Evolutionary conservation across 2,329 filamentous ascomycete species (phyloP).

Genomic region (Sporothrix euskadiensis): DNA sequence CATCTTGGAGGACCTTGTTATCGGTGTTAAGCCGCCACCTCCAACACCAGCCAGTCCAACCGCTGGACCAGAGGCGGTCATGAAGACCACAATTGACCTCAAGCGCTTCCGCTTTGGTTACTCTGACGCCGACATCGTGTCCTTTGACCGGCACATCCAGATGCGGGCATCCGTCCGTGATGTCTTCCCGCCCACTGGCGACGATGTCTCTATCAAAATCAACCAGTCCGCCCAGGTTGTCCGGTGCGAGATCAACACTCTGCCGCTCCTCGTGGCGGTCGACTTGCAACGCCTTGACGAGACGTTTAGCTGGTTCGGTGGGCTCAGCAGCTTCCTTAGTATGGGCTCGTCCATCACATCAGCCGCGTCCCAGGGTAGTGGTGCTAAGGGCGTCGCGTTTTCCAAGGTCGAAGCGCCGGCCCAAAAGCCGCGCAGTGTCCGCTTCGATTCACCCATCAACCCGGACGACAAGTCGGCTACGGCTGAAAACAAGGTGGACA

Average conservation of each 20-base stretch:
- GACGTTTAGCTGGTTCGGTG: slow-evolving; percentile 84
- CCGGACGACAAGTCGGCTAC: slow-evolving; percentile 50
- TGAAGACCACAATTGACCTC: slow-evolving; percentile 48
- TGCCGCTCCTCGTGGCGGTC: slow-evolving; percentile 73
- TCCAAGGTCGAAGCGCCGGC: slow-evolving; percentile 40
- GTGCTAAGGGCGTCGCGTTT: slow-evolving; percentile 23
- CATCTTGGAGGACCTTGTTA: slow-evolving; percentile 48
- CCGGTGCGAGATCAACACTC: slow-evolving; percentile 67
- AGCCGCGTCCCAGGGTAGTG: slow-evolving; percentile 53
- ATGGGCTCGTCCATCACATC: slow-evolving; percentile 82
- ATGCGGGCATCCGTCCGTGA: slow-evolving; percentile 62
- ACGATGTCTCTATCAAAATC: slow-evolving; percentile 59
- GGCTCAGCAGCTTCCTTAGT: slow-evolving; percentile 86
- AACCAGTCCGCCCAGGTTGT: slow-evolving; percentile 47
- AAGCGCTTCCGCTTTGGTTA: slow-evolving; percentile 65
- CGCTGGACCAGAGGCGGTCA: not conserved
- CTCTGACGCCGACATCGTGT: slow-evolving; percentile 61
- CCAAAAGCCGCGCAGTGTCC: slow-evolving; percentile 56
- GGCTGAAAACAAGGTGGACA: slow-evolving; percentile 68
- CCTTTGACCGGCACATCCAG: slow-evolving; percentile 59
- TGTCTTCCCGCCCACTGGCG: slow-evolving; percentile 56
- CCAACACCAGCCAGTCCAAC: slow-evolving; percentile 25
- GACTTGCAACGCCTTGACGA: slow-evolving; percentile 83
- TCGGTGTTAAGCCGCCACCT: slow-evolving; percentile 37
- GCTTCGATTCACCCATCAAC: slow-evolving; percentile 53